Conservation (phyloP, 169 alveolate genomes). For the Babesia bigemina region DNA sequence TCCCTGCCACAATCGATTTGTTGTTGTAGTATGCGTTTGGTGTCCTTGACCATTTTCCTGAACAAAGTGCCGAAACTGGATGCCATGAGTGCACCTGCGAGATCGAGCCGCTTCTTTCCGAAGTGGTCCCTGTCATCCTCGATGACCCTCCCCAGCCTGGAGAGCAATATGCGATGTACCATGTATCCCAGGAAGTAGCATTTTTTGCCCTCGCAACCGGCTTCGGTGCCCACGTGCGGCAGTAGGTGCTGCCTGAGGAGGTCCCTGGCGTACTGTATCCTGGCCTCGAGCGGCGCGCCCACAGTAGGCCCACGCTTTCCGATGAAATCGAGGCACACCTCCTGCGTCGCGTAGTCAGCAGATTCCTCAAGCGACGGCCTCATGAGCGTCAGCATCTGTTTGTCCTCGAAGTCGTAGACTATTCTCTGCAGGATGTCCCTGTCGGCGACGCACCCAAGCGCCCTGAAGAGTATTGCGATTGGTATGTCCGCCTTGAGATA, state of each 20-base stretch:
- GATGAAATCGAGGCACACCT: conserved; percentile 83
- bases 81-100: conserved; percentile 98
- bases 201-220: conserved; percentile 92
- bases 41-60: conserved; percentile 92
- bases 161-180: conserved; percentile 95
- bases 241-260: conserved; percentile 94
- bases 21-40: conserved; percentile 88
- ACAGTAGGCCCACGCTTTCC: conserved; percentile 97
- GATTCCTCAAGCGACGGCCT: conserved; percentile 96
- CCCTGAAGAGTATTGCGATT: conserved; percentile 95
- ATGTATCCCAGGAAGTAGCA: conserved; percentile 99
- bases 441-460: conserved; percentile 93
- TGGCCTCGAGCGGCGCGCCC: conserved; percentile 89
- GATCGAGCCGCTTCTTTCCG: conserved; percentile 99
- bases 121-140: conserved; percentile 99
- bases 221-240: conserved; percentile 97
- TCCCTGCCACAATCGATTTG: conserved; percentile 89
- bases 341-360: conserved; percentile 91
- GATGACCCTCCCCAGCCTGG: conserved; percentile 94
- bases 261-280: conserved; percentile 94
- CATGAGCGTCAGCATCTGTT: conserved; percentile 93
- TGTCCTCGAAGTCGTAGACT: conserved; percentile 94
- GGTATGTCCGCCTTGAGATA: conserved; percentile 96
- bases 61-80: conserved; percentile 94
- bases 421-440: conserved; percentile 87